Evolutionary conservation across 108 stramenopile genomes (phyloP), one percentile per base, ranked within the genome.

Genomic region (Thalassiosira profunda): DNA sequence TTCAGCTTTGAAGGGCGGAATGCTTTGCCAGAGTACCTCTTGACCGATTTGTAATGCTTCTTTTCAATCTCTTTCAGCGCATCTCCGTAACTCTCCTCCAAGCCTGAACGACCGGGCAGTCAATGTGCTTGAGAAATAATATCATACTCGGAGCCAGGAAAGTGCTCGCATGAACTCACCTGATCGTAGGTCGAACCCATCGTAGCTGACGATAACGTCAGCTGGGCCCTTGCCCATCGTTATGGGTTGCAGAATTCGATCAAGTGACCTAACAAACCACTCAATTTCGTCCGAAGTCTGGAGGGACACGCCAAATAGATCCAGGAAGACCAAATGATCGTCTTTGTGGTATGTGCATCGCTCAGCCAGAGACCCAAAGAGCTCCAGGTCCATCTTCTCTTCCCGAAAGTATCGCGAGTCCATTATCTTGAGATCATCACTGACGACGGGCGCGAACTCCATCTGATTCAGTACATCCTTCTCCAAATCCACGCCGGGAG

Each of bases 401-500:
- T 71, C 48, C 38, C 33, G 40, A 66, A 86, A 89, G 55, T 85
- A 85, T 57, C 84, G 47, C 5, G 52, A 37, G 67, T 90, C 89
- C 89, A 90, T 90, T 4, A 53, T 15, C 41, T 74, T 84, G 49
- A 90, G 51, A 47, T 86, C 61, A 5, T 74, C 77, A 52, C 81
- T 80, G 29, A 90, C 70, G 8, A 69, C 63, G 26, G 91, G 91
- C 21, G 44, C 43, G 65, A 89, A 89, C 5, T 90, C 89, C 89
- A 93, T 90, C 45, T 87, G 87, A 36, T 83, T 83, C 21, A 93
- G 44, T 53, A 93, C 63, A 54, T 93, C 86, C 45, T 77, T 93
- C 47, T 90, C 80, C 29, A 93, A 44, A 58, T 93, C 92, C 15
- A 90, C 63, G 31, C 92, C 92, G 5, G 92, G 92, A 5, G 92